Conservation (phyloP, 208 protist species). For the Borovskyia barvae region DNA sequence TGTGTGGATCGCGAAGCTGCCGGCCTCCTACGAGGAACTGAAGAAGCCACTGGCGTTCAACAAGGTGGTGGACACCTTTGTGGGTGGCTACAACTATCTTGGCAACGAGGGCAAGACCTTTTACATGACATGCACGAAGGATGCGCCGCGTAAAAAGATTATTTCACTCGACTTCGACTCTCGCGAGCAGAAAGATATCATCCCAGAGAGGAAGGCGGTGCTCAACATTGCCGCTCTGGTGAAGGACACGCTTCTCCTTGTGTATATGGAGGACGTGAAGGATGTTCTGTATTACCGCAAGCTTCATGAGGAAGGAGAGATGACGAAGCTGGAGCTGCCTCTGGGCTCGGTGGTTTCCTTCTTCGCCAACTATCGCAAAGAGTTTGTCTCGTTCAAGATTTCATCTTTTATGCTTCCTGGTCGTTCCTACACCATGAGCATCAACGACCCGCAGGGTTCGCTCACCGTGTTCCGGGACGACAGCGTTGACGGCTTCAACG, state of each 20-base stretch:
- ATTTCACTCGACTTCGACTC: conserved; percentile 73
- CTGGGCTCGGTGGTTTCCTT: conserved; percentile 70
- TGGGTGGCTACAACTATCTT: conserved; percentile 87
- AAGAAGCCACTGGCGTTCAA: conserved; percentile 44
- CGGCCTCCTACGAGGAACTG: conserved; percentile 27
- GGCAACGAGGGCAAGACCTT: conserved; percentile 83
- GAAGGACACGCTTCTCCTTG: conserved; percentile 75
- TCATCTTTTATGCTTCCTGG: conserved; percentile 91
- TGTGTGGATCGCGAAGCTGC: conserved; percentile 76
- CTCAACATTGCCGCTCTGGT: conserved; percentile 56
- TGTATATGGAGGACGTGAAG: conserved; percentile 94
- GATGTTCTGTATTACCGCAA: conserved; percentile 82
- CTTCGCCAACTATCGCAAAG: conserved; percentile 50
- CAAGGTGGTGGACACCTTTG: conserved; percentile 85
- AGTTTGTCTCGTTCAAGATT: conserved; percentile 89
- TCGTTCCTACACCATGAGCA: conserved; percentile 73
- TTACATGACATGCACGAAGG: conserved; percentile 90
- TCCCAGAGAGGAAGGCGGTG: conserved; percentile 71
- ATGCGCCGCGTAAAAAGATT: conserved; percentile 85
- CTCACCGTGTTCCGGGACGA: conserved; percentile 73
- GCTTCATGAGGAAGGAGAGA: conserved; percentile 27
- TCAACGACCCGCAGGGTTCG: conserved; percentile 61
- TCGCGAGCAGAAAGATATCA: conserved; percentile 46
- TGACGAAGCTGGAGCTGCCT: conserved; percentile 62
- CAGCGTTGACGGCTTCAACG: conserved; percentile 62